Percentiles rank a stretch among this genome's conserved stretches.
phyloP scores from a whole-genome alignment of 345 rosid genomes.

The Eutrema heterophyllum region DNA sequence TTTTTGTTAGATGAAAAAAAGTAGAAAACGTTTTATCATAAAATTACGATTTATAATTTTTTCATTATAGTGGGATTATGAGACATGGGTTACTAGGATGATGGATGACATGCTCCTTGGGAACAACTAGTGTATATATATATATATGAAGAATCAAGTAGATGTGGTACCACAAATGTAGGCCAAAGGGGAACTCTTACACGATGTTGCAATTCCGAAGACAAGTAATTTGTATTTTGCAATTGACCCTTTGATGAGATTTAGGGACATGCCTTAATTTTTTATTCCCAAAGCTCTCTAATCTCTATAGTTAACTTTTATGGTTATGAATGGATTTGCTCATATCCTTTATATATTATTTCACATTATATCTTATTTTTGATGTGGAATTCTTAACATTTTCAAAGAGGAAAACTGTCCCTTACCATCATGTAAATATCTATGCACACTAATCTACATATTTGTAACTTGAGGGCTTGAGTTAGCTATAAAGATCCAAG shows the following conservation, averaged over 20 bases:
- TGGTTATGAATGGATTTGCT: not conserved
- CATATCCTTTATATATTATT: not conserved
- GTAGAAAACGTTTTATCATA: not conserved
- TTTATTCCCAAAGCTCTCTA: not conserved
- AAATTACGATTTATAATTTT: not conserved
- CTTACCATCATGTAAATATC: not conserved
- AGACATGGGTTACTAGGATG: conserved; percentile 17
- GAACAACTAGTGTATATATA: conserved; percentile 3
- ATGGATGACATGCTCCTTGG: conserved; percentile 23
- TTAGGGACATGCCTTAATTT: not conserved
- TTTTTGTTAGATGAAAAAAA: not conserved
- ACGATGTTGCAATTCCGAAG: conserved; percentile 31
- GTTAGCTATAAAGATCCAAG: not conserved
- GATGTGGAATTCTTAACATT: not conserved
- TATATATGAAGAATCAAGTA: conserved; percentile 19
- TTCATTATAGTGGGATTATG: conserved; percentile 5
- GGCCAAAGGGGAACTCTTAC: conserved; percentile 37
- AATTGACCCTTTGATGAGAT: conserved; percentile 29
- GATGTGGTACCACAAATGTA: conserved; percentile 38
- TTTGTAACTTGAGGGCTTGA: not conserved
- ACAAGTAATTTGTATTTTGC: conserved; percentile 17
- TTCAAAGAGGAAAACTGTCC: not conserved
- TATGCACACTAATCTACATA: not conserved
- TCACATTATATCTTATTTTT: not conserved
- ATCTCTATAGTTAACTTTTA: not conserved